phyloP scores from a whole-genome alignment of 805 yeast genomes.

The Danielozyma ontarioensis region DNA sequence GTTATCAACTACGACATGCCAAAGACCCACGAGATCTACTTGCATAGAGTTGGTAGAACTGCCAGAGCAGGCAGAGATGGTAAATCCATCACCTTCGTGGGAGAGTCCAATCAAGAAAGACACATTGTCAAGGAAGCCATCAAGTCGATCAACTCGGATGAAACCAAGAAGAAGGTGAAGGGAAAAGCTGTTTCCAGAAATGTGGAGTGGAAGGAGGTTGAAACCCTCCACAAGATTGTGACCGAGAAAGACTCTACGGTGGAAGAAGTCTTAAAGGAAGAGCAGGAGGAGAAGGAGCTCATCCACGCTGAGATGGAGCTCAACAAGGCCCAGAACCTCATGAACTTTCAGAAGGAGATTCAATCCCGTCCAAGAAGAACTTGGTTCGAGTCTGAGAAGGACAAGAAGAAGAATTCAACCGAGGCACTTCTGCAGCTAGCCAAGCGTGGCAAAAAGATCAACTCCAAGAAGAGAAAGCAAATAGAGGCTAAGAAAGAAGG shows the following conservation, averaged over 20 bases:
- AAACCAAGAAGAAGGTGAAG: slow-evolving; percentile 23
- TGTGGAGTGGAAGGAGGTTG: slow-evolving; percentile 87
- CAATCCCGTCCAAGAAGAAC: slow-evolving; percentile 89
- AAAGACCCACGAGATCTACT: slow-evolving; percentile 79
- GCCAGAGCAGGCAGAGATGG: slow-evolving; percentile 99
- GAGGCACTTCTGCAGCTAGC: slow-evolving; percentile 34
- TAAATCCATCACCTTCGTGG: slow-evolving; percentile 87
- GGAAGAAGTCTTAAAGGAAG: slow-evolving; percentile 80
- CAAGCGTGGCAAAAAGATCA: slow-evolving; percentile 50
- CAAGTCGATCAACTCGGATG: slow-evolving; percentile 47
- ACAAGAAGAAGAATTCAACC: slow-evolving; percentile 41
- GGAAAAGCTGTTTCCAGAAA: slow-evolving; percentile 80
- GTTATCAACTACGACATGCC: slow-evolving; percentile 97
- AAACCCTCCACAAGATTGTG: slow-evolving; percentile 56
- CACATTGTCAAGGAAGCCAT: slow-evolving; percentile 87
- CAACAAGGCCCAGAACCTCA: slow-evolving; percentile 75
- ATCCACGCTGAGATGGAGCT: slow-evolving; percentile 88
- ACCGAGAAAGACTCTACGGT: slow-evolving; percentile 56
- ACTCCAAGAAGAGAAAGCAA: slow-evolving; percentile 68
- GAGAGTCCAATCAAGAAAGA: slow-evolving; percentile 85
- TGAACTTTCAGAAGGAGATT: slow-evolving; percentile 78
- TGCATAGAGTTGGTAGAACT: slow-evolving; percentile 98
- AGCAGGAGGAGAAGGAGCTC: slow-evolving; percentile 81
- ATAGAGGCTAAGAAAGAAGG: slow-evolving; percentile 55
- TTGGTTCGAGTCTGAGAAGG: slow-evolving; percentile 77